Conservation (phyloP, 2,329 filamentous ascomycete genomes). For the Colletotrichum liriopes region DNA sequence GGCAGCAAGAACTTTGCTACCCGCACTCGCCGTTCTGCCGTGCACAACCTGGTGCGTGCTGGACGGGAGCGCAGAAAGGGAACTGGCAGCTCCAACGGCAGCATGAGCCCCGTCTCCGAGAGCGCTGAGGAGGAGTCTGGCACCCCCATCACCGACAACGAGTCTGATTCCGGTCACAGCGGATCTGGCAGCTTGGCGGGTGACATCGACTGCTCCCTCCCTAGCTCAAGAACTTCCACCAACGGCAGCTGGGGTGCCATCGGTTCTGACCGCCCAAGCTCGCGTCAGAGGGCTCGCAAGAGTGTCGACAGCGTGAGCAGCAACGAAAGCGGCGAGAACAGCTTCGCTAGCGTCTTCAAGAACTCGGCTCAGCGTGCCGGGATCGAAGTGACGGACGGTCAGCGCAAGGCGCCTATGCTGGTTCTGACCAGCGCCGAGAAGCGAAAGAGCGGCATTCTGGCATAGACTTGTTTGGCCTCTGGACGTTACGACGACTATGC, state of each 20-base stretch:
- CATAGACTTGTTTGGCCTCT: constrained; percentile 34
- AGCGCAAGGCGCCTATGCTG: constrained; percentile 88
- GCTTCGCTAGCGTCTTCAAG: constrained; percentile 78
- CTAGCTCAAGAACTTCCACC: constrained; percentile 82
- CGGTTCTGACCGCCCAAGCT: constrained; percentile 86
- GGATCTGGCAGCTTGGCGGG: constrained; percentile 86
- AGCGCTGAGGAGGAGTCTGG: constrained; percentile 74
- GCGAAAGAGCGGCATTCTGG: constrained; percentile 76
- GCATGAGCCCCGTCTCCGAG: constrained; percentile 93
- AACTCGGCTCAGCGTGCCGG: constrained; percentile 66
- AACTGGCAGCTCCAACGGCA: constrained; percentile 79
- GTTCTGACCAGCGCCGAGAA: constrained; percentile 92
- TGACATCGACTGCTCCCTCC: constrained; percentile 77
- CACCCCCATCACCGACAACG: constrained; percentile 80
- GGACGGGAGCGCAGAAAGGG: constrained; percentile 88
- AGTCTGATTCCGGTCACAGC: constrained; percentile 80
- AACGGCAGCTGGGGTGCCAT: constrained; percentile 85
- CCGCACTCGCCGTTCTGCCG: constrained; percentile 90
- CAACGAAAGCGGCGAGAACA: constrained; percentile 68
- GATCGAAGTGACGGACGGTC: constrained; percentile 71
- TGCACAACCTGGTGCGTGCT: constrained; percentile 92
- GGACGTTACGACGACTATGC: constrained; percentile 44
- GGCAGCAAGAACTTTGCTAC: constrained; percentile 98
- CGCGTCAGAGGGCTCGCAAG: constrained; percentile 75
- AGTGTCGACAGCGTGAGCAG: constrained; percentile 78